Conservation (phyloP, 495 filamentous ascomycete species). For the Aspergillus conjunctus region DNA sequence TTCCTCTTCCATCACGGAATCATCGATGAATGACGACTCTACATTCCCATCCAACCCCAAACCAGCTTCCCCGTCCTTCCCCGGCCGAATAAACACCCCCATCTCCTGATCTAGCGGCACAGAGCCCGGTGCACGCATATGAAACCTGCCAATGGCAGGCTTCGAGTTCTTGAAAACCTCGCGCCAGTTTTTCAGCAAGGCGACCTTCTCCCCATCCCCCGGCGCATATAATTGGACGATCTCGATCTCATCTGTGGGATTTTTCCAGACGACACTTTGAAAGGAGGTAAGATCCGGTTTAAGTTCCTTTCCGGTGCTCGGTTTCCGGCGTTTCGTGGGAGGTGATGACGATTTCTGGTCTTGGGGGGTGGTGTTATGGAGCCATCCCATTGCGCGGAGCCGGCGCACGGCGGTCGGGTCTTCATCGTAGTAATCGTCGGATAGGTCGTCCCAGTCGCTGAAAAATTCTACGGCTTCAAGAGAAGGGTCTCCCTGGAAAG, state of each 20-base stretch:
- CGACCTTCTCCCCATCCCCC: conserved; percentile 44
- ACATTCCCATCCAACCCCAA: too few relatives aligned
- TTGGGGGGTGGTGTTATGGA: conserved; percentile 6
- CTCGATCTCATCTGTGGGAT: conserved; percentile 30
- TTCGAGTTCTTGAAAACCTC: conserved; percentile 48
- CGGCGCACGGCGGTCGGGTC: conserved; percentile 38
- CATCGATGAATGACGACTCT: too few relatives aligned
- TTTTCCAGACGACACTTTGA: conserved; percentile 47
- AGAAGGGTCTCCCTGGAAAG: conserved; percentile 44
- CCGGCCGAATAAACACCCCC: background rate
- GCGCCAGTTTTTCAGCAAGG: conserved; percentile 55
- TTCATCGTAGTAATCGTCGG: conserved; percentile 55
- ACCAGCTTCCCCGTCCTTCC: background rate
- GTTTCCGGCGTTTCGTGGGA: conserved; percentile 16
- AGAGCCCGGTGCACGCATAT: conserved; percentile 22
- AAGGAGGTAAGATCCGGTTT: conserved; percentile 35
- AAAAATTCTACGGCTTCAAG: conserved; percentile 46
- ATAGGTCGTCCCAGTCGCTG: conserved; percentile 54
- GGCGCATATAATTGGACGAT: conserved; percentile 40
- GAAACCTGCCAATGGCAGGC: conserved; percentile 35
- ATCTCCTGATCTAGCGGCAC: background rate
- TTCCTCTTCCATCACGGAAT: background rate
- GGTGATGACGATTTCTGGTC: background rate
- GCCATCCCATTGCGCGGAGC: conserved; percentile 22
- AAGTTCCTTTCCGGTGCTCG: background rate